Evolutionary conservation across 805 yeast genomes (phyloP).

Genomic region (Starmera pachycereana): DNA sequence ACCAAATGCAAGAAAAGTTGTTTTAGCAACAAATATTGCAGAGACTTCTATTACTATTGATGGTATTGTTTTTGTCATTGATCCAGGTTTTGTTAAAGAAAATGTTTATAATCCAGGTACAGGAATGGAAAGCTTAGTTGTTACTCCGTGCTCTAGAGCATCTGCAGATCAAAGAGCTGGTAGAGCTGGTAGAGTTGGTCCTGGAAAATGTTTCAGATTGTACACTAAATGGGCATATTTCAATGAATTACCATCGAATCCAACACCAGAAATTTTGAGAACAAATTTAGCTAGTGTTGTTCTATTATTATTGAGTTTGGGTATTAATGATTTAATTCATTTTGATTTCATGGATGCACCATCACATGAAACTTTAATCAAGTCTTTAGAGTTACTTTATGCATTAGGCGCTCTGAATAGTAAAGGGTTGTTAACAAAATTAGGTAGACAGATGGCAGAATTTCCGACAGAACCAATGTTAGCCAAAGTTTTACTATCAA

Average conservation of each 20-base stretch:
- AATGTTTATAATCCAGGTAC: slow-evolving; percentile 80
- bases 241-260: slow-evolving; percentile 66
- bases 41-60: slow-evolving; percentile 95
- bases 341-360: slow-evolving; percentile 95
- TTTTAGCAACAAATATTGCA: slow-evolving; percentile 92
- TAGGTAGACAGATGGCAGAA: slow-evolving; percentile 81
- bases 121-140: slow-evolving; percentile 81
- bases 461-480: slow-evolving; percentile 90
- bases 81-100: slow-evolving; percentile 91
- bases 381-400: slow-evolving; percentile 73
- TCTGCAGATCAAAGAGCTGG: slow-evolving; percentile 97
- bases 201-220: slow-evolving; percentile 87
- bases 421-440: slow-evolving; percentile 62
- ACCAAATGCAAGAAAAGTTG: slow-evolving; percentile 66
- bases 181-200: slow-evolving; percentile 96
- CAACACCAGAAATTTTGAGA: slow-evolving; percentile 88
- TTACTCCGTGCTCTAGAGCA: slow-evolving; percentile 86
- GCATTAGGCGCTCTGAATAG: slow-evolving; percentile 80
- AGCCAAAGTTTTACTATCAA: slow-evolving; percentile 61
- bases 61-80: slow-evolving; percentile 91
- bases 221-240: slow-evolving; percentile 77
- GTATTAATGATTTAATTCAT: slow-evolving; percentile 68
- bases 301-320: slow-evolving; percentile 67
- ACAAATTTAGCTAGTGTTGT: slow-evolving; percentile 73
- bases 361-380: slow-evolving; percentile 55